Conservation (phyloP, 2,329 filamentous ascomycete genomes). For the Westerdykella sp. region DNA sequence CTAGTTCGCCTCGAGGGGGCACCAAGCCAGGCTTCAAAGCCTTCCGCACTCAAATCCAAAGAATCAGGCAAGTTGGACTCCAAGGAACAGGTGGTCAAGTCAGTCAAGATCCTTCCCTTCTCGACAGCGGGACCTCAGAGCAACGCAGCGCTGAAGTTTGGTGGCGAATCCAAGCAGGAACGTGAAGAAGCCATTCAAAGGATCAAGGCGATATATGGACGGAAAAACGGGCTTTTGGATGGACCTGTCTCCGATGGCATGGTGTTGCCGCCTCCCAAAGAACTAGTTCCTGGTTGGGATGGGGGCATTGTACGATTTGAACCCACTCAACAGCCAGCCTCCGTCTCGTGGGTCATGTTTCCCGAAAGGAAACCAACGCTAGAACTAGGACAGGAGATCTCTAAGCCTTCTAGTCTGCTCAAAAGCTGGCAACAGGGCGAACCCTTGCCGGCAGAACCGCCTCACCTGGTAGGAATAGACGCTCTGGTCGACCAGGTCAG, state of each 20-base stretch:
- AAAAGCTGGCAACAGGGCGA: constrained; percentile 50
- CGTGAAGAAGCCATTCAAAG: constrained; percentile 69
- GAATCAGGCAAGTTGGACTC: constrained; percentile 30
- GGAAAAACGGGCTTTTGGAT: constrained; percentile 60
- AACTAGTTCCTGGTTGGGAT: constrained; percentile 60
- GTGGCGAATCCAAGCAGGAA: constrained; percentile 80
- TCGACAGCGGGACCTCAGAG: constrained; percentile 50
- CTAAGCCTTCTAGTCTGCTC: constrained; percentile 52
- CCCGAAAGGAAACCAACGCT: constrained; percentile 67
- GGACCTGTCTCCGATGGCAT: constrained; percentile 88
- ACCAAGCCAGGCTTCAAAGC: constrained; percentile 61
- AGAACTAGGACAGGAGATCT: constrained; percentile 69
- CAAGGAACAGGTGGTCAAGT: constrained; percentile 50
- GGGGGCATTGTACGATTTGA: constrained; percentile 81
- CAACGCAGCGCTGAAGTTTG: constrained; percentile 70
- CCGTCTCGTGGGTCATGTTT: constrained; percentile 65
- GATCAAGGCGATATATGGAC: constrained; percentile 65
- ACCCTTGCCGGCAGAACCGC: constrained; percentile 48
- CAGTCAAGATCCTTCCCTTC: constrained; percentile 78
- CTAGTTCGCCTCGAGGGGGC: constrained; percentile 84
- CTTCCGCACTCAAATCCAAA: constrained; percentile 41
- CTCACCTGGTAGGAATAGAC: constrained; percentile 78
- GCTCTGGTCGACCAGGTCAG: constrained; percentile 64
- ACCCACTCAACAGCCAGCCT: constrained; percentile 39
- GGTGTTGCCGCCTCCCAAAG: constrained; percentile 58